Conservation (phyloP, 1,284 basidiomycete species). For the Fomitiporia mediterranea region DNA sequence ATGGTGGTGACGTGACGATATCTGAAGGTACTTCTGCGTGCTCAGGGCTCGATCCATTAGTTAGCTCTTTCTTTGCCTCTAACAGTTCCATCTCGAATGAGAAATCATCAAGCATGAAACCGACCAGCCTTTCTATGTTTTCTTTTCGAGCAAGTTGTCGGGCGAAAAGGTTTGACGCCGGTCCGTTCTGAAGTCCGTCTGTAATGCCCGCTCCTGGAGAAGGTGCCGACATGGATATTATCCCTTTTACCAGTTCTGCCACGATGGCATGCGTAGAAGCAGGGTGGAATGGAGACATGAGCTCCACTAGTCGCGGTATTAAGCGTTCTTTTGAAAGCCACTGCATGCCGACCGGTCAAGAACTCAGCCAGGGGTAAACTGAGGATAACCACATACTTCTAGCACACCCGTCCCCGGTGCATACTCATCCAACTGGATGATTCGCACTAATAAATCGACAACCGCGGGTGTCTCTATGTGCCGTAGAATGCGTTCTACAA, state of each 20-base stretch:
- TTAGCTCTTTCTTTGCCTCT: constrained; percentile 24
- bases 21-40: constrained; percentile 22
- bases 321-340: constrained; percentile 89
- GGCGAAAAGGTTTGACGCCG: constrained; percentile 84
- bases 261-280: constrained; percentile 84
- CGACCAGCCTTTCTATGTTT: constrained; percentile 69
- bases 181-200: constrained; percentile 60
- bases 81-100: constrained; percentile 29
- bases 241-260: constrained; percentile 90
- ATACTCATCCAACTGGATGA: constrained; percentile 89
- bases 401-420: constrained; percentile 81
- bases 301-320: constrained; percentile 75
- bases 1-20: background rate
- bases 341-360: constrained; percentile 42
- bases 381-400: constrained; percentile 57
- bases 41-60: constrained; percentile 22
- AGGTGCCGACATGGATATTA: constrained; percentile 92
- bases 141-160: constrained; percentile 82
- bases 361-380: constrained; percentile 27
- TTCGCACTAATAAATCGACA: constrained; percentile 87
- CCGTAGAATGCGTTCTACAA: constrained; percentile 79
- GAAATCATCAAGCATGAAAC: constrained; percentile 78
- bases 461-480: constrained; percentile 91
- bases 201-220: constrained; percentile 70
- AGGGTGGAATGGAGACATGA: constrained; percentile 78